Evolutionary conservation across 2,329 filamentous ascomycete species (phyloP).

Genomic region (Colletotrichum simmondsii): DNA sequence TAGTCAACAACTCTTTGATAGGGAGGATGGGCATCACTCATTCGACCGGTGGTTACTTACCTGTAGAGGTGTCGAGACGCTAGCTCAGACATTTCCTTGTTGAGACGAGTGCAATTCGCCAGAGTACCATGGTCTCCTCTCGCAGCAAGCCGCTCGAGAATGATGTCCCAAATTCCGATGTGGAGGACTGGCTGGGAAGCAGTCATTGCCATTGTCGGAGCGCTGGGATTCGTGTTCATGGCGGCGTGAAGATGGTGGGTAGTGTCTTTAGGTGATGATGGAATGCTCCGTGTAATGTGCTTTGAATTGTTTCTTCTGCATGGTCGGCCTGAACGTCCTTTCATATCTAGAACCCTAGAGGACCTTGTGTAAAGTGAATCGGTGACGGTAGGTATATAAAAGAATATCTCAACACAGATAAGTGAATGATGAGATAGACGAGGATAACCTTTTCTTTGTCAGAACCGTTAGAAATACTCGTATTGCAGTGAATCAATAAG

Average conservation of each 20-base stretch:
- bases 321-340: not conserved
- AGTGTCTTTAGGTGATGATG: not conserved
- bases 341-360: not conserved
- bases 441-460: not conserved
- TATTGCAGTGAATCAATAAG: not conserved
- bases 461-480: not conserved
- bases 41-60: not conserved
- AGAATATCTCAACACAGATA: not conserved
- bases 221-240: not conserved
- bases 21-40: not conserved
- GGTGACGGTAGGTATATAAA: not conserved
- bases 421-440: not conserved
- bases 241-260: not conserved
- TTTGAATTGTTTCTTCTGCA: not conserved
- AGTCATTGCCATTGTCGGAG: not conserved
- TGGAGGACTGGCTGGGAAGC: not conserved
- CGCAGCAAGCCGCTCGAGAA: conserved; percentile 1
- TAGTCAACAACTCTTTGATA: not conserved
- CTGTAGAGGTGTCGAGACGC: conserved; percentile 7
- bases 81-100: not conserved
- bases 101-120: conserved; percentile 1
- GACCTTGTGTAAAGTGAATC: not conserved
- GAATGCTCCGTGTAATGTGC: not conserved
- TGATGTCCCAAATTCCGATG: not conserved
- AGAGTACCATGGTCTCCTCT: not conserved